A percentile compares a stretch with the other conserved stretches of the same genome.
These are phyloP conservation scores for Cyamopsis tetragonoloba DNA, from an alignment of 306 rosid genomes.

Conservation along the genomic window DNA sequence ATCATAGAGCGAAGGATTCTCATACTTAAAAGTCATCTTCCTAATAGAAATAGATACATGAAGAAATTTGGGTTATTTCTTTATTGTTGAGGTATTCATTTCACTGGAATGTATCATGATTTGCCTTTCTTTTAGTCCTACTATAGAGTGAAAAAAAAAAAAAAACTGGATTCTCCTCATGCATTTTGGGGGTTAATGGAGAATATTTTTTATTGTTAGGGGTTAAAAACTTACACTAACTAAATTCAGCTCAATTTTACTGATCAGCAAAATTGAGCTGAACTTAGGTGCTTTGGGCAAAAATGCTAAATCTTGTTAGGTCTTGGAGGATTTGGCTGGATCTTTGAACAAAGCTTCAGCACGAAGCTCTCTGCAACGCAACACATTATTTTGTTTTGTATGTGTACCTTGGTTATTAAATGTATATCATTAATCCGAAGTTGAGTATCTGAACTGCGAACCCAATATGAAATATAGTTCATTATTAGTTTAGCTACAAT, in stretches of 20 bases:
- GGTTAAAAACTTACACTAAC: background rate
- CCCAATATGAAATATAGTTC: background rate
- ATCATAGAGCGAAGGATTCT: background rate
- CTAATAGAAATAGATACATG: background rate
- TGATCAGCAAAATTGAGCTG: background rate
- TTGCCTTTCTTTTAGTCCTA: background rate
- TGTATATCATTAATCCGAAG: background rate
- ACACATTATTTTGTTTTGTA: background rate
- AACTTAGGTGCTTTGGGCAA: constrained; percentile 10
- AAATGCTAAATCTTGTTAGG: background rate
- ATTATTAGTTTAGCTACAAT: background rate
- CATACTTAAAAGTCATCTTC: background rate
- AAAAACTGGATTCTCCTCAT: background rate
- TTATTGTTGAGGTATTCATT: background rate
- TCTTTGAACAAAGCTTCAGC: constrained; percentile 5
- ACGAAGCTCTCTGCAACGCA: constrained; percentile 8
- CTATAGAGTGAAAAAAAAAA: background rate
- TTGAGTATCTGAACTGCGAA: background rate
- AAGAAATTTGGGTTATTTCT: background rate
- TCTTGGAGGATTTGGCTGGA: background rate
- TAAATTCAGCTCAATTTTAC: background rate
- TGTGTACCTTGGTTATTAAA: background rate
- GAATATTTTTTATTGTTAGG: background rate
- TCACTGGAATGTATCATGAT: background rate
- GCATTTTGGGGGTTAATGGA: background rate